Evolutionary conservation across 495 filamentous ascomycete species (phyloP).

Genomic region (Aspergillus mulundensis): DNA sequence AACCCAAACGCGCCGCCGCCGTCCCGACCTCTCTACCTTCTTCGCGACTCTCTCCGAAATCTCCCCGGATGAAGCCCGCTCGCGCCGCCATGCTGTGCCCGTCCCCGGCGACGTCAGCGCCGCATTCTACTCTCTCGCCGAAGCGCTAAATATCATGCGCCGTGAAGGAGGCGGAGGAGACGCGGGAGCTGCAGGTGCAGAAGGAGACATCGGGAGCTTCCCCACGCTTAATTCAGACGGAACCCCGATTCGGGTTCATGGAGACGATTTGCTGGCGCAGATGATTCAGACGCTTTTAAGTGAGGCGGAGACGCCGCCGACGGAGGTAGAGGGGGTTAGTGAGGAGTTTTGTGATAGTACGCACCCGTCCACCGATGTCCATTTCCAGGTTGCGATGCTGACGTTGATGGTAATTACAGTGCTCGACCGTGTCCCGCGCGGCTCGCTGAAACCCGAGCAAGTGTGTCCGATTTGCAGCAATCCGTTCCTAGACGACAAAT

Average conservation of each 20-base stretch:
- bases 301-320: conserved; percentile 63
- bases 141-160: conserved; percentile 50
- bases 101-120: conserved; percentile 70
- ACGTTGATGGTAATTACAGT: conserved; percentile 24
- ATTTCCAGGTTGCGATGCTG: neutral
- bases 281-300: conserved; percentile 61
- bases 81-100: conserved; percentile 58
- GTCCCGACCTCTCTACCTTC: conserved; percentile 86
- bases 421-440: conserved; percentile 75
- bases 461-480: conserved; percentile 85
- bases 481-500: conserved; percentile 68
- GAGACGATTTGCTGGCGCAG: conserved; percentile 49
- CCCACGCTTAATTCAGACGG: conserved; percentile 2
- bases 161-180: conserved; percentile 25
- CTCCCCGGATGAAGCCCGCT: conserved; percentile 44
- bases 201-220: neutral
- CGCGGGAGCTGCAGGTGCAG: conserved; percentile 18
- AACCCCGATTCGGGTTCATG: conserved; percentile 4
- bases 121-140: conserved; percentile 56
- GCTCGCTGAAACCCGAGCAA: conserved; percentile 60
- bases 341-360: conserved; percentile 73
- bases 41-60: conserved; percentile 68
- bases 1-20: conserved; percentile 41
- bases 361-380: conserved; percentile 1
- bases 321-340: conserved; percentile 66